These are phyloP conservation scores for Sporobolomyces roseus DNA, from an alignment of 768 basidiomycete species.

Conservation along the genomic window DNA sequence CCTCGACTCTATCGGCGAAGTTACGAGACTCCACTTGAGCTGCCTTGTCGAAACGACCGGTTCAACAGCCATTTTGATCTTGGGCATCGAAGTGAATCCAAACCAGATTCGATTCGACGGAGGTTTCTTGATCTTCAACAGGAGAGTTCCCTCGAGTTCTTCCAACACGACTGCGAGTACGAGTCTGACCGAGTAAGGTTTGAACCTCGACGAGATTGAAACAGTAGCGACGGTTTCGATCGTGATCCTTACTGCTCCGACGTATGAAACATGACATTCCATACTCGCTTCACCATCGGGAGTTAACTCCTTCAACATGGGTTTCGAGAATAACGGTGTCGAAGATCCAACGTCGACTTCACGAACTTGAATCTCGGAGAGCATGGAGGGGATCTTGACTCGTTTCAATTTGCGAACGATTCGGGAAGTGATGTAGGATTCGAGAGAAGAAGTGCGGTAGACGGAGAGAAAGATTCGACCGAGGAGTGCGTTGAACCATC, in stretches of 20 bases:
- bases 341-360: constrained; percentile 83
- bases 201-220: constrained; percentile 68
- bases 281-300: constrained; percentile 87
- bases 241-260: constrained; percentile 83
- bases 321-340: constrained; percentile 84
- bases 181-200: constrained; percentile 82
- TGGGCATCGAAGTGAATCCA: constrained; percentile 74
- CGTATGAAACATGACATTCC: constrained; percentile 77
- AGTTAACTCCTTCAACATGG: constrained; percentile 96
- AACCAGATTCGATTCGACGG: constrained; percentile 96
- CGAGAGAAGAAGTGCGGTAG: constrained; percentile 62
- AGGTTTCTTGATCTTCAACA: constrained; percentile 79
- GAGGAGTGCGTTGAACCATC: constrained; percentile 92
- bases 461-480: constrained; percentile 89
- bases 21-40: constrained; percentile 88
- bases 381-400: constrained; percentile 80
- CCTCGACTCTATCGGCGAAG: constrained; percentile 80
- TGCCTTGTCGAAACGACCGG: constrained; percentile 92
- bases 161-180: constrained; percentile 82
- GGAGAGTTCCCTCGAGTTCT: constrained; percentile 83
- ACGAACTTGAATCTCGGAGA: constrained; percentile 77
- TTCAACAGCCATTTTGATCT: constrained; percentile 81
- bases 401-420: constrained; percentile 91
- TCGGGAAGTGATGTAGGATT: constrained; percentile 75
- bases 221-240: constrained; percentile 85